Conservation (phyloP, 2,329 filamentous ascomycete species). For the Sarocladiaceae sp. region DNA sequence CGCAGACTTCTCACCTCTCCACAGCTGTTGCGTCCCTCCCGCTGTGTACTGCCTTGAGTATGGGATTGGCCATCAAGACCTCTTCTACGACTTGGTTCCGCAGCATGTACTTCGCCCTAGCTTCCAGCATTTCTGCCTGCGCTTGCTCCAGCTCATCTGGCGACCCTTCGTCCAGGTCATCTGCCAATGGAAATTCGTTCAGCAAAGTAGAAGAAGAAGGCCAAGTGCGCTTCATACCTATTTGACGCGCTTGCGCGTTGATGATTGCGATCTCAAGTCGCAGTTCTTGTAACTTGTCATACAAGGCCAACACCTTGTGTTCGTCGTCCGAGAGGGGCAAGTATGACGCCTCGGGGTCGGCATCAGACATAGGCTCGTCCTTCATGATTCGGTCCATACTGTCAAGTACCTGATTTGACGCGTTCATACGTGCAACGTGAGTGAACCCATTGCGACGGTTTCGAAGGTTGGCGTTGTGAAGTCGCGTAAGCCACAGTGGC, state of each 20-base stretch:
- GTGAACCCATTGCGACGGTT: constrained; percentile 23
- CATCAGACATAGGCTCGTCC: constrained; percentile 21
- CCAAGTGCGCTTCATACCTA: constrained; percentile 30
- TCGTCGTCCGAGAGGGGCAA: constrained; percentile 61
- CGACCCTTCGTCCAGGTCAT: constrained; percentile 20
- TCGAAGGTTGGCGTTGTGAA: constrained; percentile 7
- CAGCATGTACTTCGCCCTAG: constrained; percentile 63
- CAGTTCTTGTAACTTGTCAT: constrained; percentile 65
- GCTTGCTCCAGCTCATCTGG: constrained; percentile 49
- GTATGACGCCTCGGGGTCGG: constrained; percentile 15
- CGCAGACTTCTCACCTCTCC: constrained; percentile 50
- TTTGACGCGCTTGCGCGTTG: constrained; percentile 34
- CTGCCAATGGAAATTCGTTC: not conserved
- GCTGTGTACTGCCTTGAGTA: constrained; percentile 69
- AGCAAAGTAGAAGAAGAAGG: not conserved
- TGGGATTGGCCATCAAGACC: constrained; percentile 66
- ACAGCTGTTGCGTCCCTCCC: constrained; percentile 56
- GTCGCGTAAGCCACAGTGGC: constrained; percentile 8
- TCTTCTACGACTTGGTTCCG: constrained; percentile 63
- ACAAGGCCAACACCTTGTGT: constrained; percentile 58
- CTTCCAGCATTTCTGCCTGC: constrained; percentile 61
- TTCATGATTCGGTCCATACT: no score
- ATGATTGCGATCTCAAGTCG: constrained; percentile 66
- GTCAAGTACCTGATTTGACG: no score
- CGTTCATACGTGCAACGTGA: no score